Base-by-base conservation (phyloP, 257 asterid genomes). In the Penstemon davidsonii region DNA sequence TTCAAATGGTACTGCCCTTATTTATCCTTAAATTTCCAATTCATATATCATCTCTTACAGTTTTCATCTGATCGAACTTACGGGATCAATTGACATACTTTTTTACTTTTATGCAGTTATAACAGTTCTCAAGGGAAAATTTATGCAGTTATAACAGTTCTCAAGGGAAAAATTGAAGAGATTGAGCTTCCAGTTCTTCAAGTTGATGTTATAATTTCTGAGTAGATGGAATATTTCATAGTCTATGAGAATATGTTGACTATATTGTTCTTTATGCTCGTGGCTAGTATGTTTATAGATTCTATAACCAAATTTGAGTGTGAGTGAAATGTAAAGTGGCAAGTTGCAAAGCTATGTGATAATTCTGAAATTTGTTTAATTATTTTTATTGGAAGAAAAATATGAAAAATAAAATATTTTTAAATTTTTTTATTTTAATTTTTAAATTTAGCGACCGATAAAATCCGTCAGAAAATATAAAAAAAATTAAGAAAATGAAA, bases 221-320 rank as follows among this genome's bases (percentile, higher is more conserved):
- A 94, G 81, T 92, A 97, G 98, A 92, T 92, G 98, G 98, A 97
- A 33, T 81, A 92, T 76, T 92, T 92, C 77, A 70, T 92, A 69
- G 89, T 92, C 37, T 92, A 92, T 15, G 98, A 92, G 73, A 92
- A 92, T 78, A 92, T 92, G 98, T 76, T 92, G 60, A 75, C n/a
- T n/a, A 88, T 85, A 86, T 95, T 18, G 97, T 92, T 49, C 88
- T 92, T 5, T 90, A 85, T 66, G 97, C 98, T 64, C 97, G 77
- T 92, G 98, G 98, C 92, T 90, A 3, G 96, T 92, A 74, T 81
- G 92, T n/a, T 78, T 75, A 25, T 41, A 39, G 37, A 50, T 70
- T 54, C 38, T 3, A 49, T 9, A 62, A 76, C 4, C 19, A 10
- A 25, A 25, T n/a, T 33, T 7, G 43, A 55, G 11, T 11, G 40